phyloP scores from a whole-genome alignment of 164 flowering plant species.

The Stephania yunnanensis region DNA sequence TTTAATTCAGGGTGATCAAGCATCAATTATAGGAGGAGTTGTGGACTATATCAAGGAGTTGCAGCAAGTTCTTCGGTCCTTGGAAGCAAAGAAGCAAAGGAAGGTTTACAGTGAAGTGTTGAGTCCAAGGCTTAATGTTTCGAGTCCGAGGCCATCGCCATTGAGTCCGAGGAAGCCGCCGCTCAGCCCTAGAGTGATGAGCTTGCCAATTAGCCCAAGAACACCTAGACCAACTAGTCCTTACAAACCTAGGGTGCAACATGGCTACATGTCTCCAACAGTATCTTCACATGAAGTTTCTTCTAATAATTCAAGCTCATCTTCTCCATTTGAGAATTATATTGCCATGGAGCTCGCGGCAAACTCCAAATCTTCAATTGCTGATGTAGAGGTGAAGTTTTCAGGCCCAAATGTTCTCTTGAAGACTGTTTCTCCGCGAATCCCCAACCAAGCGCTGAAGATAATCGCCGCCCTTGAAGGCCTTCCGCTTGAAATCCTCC shows the following conservation, averaged over 20 bases:
- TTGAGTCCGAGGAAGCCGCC: constrained; percentile 67
- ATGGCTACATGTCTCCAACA: constrained; percentile 28
- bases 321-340: constrained; percentile 29
- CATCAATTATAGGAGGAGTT: constrained; percentile 93
- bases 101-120: constrained; percentile 70
- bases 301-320: constrained; percentile 17
- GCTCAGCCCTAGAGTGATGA: constrained; percentile 50
- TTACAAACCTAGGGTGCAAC: constrained; percentile 44
- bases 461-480: constrained; percentile 65
- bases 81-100: constrained; percentile 85
- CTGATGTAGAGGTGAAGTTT: constrained; percentile 90
- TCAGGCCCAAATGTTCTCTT: constrained; percentile 68
- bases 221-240: constrained; percentile 85
- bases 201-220: constrained; percentile 77
- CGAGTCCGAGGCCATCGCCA: constrained; percentile 66
- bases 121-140: constrained; percentile 68
- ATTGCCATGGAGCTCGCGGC: constrained; percentile 56
- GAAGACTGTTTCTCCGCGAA: constrained; percentile 62
- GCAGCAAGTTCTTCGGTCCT: constrained; percentile 78
- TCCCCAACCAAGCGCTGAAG: constrained; percentile 71
- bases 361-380: constrained; percentile 61
- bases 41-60: constrained; percentile 85
- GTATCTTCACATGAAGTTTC: constrained; percentile 4
- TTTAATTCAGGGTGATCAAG: constrained; percentile 81
- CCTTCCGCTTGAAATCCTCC: constrained; percentile 72